Base-by-base conservation (phyloP, 164 flowering plant genomes). In the Umbellularia californica region DNA sequence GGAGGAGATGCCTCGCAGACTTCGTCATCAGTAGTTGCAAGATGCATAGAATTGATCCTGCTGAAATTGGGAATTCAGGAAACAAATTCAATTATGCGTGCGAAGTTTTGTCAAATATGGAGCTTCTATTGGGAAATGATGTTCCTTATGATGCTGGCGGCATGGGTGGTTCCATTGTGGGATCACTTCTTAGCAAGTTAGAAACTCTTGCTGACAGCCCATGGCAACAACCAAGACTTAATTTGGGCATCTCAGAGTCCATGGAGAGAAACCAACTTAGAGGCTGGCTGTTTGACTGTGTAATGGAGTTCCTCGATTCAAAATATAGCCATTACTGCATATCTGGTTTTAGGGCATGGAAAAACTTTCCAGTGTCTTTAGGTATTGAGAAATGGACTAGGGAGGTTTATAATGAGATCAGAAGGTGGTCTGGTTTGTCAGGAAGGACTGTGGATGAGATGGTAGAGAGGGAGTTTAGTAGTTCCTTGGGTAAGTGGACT, bases 381-480 rank as follows among this genome's bases (percentile, higher is more conserved):
- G 81, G 74, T 50, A 75, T 60, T 7, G 78, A 82, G 63, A 65
- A 65, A 72, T 52, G 90, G 76, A 76, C 84, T 0, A 68, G 17
- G 23, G 88, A 83, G 63, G 82, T 94, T 60, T 81, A 71, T 2
- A 79, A 79, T 70, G 92, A 88, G 63, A 76, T 92, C 3, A 76
- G 76, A 66, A 84, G 78, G 71, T 92, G 94, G 91, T 70, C 73
- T 11, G 28, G 68, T 70, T 76, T 87, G 30, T 82, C 82, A 25
- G 89, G 89, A 63, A 85, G 74, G 80, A n/a, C 74, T 2, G 76
- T 81, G 0, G 97, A 94, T 66, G 94, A 92, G 82, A 73, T 91
- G 65, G 81, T 92, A n/a, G 94, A 92, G 24, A 77, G 80, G 82
- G 98, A 92, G 20, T 82, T 90, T 90, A 88, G 89, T 70, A 82